phyloP scores from a whole-genome alignment of 2,329 filamentous ascomycete species.

The Penicillium palitans region DNA sequence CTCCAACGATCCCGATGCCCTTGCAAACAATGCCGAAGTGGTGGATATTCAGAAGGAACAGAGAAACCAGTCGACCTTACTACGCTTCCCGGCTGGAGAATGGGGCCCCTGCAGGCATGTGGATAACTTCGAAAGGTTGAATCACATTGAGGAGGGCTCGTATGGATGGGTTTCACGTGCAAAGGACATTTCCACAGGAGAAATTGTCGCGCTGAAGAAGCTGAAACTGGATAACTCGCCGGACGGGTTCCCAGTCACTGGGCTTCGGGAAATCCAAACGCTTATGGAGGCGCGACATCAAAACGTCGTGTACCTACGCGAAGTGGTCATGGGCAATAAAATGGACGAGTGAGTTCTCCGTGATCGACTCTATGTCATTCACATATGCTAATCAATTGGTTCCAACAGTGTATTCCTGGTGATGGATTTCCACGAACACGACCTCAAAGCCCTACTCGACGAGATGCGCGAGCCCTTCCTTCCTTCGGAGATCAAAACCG shows the following conservation, averaged over 20 bases:
- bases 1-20: conserved; percentile 49
- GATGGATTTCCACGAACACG: conserved; percentile 97
- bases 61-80: conserved; percentile 54
- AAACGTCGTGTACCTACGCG: conserved; percentile 78
- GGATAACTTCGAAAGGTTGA: conserved; percentile 86
- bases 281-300: conserved; percentile 75
- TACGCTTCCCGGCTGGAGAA: conserved; percentile 68
- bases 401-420: conserved; percentile 77
- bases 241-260: conserved; percentile 89
- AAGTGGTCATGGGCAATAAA: conserved; percentile 76
- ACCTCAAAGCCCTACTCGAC: conserved; percentile 87
- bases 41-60: conserved; percentile 22
- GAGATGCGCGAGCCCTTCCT: conserved; percentile 94
- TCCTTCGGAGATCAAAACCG: conserved; percentile 86
- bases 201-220: conserved; percentile 88
- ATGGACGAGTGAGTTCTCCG: conserved; percentile 55
- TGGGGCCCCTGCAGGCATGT: conserved; percentile 77
- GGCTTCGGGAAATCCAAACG: conserved; percentile 89
- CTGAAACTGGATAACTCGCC: conserved; percentile 79
- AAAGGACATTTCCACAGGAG: conserved; percentile 68
- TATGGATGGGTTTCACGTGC: conserved; percentile 94
- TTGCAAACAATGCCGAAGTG: conserved; percentile 29
- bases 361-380: neutral
- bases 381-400: neutral
- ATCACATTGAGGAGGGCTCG: conserved; percentile 95